Evolutionary conservation across 1,284 basidiomycete species (phyloP), one percentile per base, ranked within the genome.

Genomic region (Amylostereum areolatum): DNA sequence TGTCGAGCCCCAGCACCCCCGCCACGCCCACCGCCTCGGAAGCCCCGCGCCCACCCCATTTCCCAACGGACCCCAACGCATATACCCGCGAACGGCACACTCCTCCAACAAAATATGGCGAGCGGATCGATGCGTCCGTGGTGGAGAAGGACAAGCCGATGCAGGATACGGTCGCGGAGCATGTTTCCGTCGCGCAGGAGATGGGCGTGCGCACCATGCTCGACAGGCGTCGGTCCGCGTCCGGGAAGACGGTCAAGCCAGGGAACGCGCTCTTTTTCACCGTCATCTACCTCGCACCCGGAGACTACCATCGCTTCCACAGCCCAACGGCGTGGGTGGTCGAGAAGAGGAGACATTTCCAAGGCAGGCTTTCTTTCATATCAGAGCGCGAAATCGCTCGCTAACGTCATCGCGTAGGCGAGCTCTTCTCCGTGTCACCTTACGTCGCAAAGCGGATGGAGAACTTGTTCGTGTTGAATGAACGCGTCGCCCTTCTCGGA

Each of bases 301-400:
- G 97, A 1, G 97, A 99, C 68, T 99, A 99, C 66, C 96, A 99
- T 64, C 84, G 94, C 35, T 99, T 97, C 80, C 96, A 99, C 70
- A 90, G 85, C 54, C 95, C 97, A 0, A 85, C 92, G 2, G 86
- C 89, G 4, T 98, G 96, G 97, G 93, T 99, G 5, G 97, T 97
- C 25, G 95, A 99, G 73, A 88, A 91, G 59, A 74, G 96, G 49
- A 73, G 96, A 30, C 96, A 99, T 67, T 99, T 99, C 65, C 84
- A 92, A 36, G 95, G 94, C 76, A 41, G 29, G 76, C 65, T 36
- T 27, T 40, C 18, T 43, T 45, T 27, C 25, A 29, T 42, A 4
- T n/a, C 32, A 10, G 18, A 43, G 53, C 24, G 4, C 39, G 4
- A 46, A 43, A 7, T 47, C 33, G 5, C 6, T 30, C 42, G 30